These are phyloP conservation scores for Myotisia sp. DNA, from an alignment of 2,329 filamentous ascomycete species.

Conservation along the genomic window DNA sequence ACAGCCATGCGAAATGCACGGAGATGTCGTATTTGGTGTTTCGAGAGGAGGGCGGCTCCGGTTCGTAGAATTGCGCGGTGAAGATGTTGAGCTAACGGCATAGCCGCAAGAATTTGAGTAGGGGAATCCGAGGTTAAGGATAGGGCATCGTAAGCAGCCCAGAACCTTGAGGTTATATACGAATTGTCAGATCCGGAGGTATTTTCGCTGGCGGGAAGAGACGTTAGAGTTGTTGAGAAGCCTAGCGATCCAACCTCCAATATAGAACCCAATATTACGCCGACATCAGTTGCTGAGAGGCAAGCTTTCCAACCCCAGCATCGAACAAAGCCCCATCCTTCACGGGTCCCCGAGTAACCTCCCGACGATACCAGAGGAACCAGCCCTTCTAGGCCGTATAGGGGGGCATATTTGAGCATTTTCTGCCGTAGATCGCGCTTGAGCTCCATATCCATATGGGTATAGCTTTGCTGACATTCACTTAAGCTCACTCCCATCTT, in stretches of 20 bases:
- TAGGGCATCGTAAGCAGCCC: slow-evolving; percentile 45
- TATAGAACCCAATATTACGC: slow-evolving; percentile 81
- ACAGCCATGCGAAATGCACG: slow-evolving; percentile 89
- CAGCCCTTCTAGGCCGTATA: slow-evolving; percentile 88
- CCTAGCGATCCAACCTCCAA: slow-evolving; percentile 61
- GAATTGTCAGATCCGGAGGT: slow-evolving; percentile 17
- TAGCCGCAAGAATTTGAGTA: slow-evolving; percentile 51
- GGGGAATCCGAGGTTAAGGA: slow-evolving; percentile 32
- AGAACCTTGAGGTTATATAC: slow-evolving; percentile 37
- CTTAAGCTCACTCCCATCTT: slow-evolving; percentile 95
- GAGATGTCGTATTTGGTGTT: slow-evolving; percentile 84
- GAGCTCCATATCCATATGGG: slow-evolving; percentile 95
- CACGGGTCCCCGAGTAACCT: slow-evolving; percentile 57
- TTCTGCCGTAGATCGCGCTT: slow-evolving; percentile 77
- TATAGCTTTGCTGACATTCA: slow-evolving; percentile 90
- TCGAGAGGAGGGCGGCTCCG: slow-evolving; percentile 78
- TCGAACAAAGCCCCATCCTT: slow-evolving; percentile 92
- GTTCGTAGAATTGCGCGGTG: slow-evolving; percentile 88
- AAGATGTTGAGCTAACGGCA: slow-evolving; percentile 75
- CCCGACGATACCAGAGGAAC: slow-evolving; percentile 66
- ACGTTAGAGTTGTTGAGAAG: slow-evolving; percentile 14
- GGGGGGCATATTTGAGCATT: slow-evolving; percentile 75
- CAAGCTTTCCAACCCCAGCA: slow-evolving; percentile 98
- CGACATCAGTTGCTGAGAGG: slow-evolving; percentile 81
- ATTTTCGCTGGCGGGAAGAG: slow-evolving; percentile 12